Conservation (phyloP, 306 rosid species). For the Quercus alba region DNA sequence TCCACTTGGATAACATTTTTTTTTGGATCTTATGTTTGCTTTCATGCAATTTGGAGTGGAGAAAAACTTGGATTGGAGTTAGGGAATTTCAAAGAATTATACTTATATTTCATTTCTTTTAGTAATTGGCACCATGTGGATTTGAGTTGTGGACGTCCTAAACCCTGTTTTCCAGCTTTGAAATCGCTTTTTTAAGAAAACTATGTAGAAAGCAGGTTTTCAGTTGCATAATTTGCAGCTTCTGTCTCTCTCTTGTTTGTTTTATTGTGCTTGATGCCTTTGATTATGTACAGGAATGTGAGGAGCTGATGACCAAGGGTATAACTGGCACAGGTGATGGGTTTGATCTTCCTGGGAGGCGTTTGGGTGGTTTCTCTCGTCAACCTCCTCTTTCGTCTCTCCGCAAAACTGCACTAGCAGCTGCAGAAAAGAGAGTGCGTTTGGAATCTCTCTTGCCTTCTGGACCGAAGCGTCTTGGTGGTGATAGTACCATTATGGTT, state of each 20-base stretch:
- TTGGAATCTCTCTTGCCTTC: slow-evolving; percentile 71
- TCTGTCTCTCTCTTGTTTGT: slow-evolving; percentile 4
- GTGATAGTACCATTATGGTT: slow-evolving; percentile 68
- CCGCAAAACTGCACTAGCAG: slow-evolving; percentile 59
- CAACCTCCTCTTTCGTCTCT: slow-evolving; percentile 78
- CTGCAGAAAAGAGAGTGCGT: slow-evolving; percentile 75
- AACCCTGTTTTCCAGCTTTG: neutral
- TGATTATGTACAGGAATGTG: slow-evolving; percentile 64
- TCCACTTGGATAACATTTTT: neutral
- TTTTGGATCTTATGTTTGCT: neutral
- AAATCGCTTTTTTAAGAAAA: neutral
- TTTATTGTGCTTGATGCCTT: slow-evolving; percentile 6
- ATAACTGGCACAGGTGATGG: slow-evolving; percentile 70
- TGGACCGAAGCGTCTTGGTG: slow-evolving; percentile 90
- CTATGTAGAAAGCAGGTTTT: neutral
- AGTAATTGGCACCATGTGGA: neutral
- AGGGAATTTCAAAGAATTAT: neutral
- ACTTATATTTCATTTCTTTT: neutral
- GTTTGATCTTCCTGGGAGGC: slow-evolving; percentile 89
- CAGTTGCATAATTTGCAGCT: neutral
- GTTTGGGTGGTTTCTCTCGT: slow-evolving; percentile 66
- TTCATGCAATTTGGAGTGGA: neutral
- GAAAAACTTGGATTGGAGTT: neutral
- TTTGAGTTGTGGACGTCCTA: neutral
- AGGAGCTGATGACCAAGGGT: slow-evolving; percentile 83